phyloP scores from a whole-genome alignment of 1,284 basidiomycete genomes.

The Microbotryum scabiosae region DNA sequence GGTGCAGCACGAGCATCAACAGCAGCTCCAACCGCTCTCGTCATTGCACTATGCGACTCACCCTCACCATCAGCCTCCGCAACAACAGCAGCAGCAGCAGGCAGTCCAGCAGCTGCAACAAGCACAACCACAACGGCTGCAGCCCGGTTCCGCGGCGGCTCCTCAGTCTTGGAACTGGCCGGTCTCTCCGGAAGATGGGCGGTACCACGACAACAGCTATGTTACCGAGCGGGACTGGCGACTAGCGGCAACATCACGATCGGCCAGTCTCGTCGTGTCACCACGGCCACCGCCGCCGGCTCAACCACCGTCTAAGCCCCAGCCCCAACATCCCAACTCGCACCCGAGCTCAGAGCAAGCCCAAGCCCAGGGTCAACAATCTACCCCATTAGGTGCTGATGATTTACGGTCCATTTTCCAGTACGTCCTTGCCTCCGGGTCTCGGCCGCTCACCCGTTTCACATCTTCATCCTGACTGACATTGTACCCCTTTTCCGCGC shows the following conservation, averaged over 20 bases:
- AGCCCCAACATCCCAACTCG: neutral
- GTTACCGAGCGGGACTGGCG: neutral
- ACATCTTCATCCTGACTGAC: neutral
- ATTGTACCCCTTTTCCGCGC: neutral
- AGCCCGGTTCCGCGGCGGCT: neutral
- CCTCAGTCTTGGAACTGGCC: neutral
- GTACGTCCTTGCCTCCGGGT: neutral
- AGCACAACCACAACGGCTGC: neutral
- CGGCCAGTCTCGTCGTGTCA: neutral
- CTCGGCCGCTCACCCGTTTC: neutral
- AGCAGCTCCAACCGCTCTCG: constrained; percentile 2
- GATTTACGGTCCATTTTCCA: constrained; percentile 8
- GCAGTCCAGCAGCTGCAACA: neutral
- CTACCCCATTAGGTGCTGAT: neutral
- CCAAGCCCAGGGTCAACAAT: neutral
- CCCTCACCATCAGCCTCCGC: neutral
- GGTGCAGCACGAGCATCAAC: neutral
- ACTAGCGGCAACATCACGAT: neutral
- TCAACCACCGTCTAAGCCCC: neutral
- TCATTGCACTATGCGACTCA: neutral
- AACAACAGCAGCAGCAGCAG: constrained; percentile 3
- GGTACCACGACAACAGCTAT: neutral
- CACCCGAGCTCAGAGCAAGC: constrained; percentile 3
- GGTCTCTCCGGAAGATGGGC: neutral
- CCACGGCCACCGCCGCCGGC: neutral